Conservation (phyloP, 805 yeast species). For the Saccharomycopsis selenospora region DNA sequence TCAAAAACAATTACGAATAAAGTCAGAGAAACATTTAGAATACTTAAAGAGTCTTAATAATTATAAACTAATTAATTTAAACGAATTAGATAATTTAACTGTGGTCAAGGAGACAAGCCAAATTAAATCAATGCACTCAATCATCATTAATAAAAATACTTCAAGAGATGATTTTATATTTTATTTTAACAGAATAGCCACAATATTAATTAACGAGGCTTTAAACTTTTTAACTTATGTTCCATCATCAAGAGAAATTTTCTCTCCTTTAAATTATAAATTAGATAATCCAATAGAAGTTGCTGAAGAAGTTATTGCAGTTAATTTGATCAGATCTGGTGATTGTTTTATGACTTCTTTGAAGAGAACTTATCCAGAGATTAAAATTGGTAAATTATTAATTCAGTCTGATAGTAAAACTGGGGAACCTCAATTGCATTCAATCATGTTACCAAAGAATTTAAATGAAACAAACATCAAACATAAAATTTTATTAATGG, state of each 20-base stretch:
- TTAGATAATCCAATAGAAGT: constrained; percentile 8
- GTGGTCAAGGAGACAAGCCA: constrained; percentile 50
- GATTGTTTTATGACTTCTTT: constrained; percentile 83
- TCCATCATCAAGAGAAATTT: constrained; percentile 1
- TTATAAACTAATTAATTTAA: constrained; percentile 29
- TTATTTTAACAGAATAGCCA: constrained; percentile 77
- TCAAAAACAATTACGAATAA: constrained; percentile 56
- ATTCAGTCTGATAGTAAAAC: constrained; percentile 84
- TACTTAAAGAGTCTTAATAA: constrained; percentile 45
- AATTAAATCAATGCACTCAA: constrained; percentile 61
- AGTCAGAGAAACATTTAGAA: constrained; percentile 60
- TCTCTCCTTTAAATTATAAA: constrained; percentile 9
- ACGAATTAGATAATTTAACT: constrained; percentile 34
- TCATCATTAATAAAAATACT: constrained; percentile 49
- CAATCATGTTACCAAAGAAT: constrained; percentile 57
- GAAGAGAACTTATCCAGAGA: constrained; percentile 68
- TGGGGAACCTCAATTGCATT: constrained; percentile 91
- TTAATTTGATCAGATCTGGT: constrained; percentile 82
- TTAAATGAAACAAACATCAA: constrained; percentile 21
- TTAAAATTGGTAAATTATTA: constrained; percentile 72
- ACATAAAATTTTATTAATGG: constrained; percentile 59
- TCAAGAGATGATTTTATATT: constrained; percentile 74
- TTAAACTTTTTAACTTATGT: constrained; percentile 37
- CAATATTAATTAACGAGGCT: constrained; percentile 60
- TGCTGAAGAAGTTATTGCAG: constrained; percentile 53